Evolutionary conservation across 331 rosid genomes (phyloP).

Genomic region (Erythrophleum ivorense): DNA sequence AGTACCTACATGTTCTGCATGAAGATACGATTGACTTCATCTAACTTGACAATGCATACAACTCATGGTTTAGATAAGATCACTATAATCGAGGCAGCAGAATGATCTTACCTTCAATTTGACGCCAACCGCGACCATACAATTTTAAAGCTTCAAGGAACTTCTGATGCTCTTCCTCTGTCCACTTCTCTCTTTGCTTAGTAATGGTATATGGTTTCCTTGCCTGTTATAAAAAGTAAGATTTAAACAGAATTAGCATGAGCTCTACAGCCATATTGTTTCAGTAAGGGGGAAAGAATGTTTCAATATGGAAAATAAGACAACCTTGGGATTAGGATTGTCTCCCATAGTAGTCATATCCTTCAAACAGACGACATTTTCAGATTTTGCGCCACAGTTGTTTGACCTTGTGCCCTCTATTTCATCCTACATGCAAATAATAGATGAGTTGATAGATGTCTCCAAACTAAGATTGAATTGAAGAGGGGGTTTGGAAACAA

Average conservation of each 20-base stretch:
- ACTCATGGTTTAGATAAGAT: not conserved
- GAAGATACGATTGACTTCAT: conserved; percentile 48
- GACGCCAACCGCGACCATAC: conserved; percentile 99
- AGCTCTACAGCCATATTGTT: conserved; percentile 25
- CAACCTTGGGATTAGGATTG: conserved; percentile 63
- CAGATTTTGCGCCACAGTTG: conserved; percentile 38
- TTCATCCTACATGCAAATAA: conserved; percentile 50
- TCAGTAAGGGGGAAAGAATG: not conserved
- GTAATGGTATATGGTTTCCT: conserved; percentile 95
- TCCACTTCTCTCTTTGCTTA: conserved; percentile 98
- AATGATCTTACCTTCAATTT: conserved; percentile 76
- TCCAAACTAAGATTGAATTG: conserved; percentile 10
- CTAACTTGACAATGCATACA: conserved; percentile 27
- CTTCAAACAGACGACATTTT: conserved; percentile 36
- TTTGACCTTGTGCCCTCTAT: conserved; percentile 48
- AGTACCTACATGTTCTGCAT: conserved; percentile 94
- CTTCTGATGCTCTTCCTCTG: conserved; percentile 91
- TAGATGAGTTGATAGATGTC: conserved; percentile 28
- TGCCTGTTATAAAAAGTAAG: conserved; percentile 53
- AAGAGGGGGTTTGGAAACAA: not conserved
- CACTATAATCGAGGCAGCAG: conserved; percentile 10
- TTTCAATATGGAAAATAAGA: conserved; percentile 28
- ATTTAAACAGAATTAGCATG: conserved; percentile 16
- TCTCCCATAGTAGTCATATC: conserved; percentile 47
- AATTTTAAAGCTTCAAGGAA: conserved; percentile 93